Evolutionary conservation across 495 filamentous ascomycete species (phyloP), one percentile per base, ranked within the genome.

Genomic region (Haplographium delicatum): DNA sequence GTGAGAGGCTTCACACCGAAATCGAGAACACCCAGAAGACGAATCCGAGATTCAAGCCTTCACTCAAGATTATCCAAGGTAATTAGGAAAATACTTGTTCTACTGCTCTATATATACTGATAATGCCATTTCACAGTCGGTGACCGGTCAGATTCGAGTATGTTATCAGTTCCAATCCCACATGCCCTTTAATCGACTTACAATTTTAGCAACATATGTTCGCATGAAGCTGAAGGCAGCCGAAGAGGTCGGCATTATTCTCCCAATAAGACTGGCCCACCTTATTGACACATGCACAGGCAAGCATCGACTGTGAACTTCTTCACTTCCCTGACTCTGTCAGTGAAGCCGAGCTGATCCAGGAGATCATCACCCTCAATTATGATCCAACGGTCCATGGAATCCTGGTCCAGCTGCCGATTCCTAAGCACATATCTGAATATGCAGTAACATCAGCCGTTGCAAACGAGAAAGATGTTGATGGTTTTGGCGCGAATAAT

Each of bases 141-240:
- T 49, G 83, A 85, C 64, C 82, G 91, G 41, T 87, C 86, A 44
- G 93, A 98, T 73, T 96, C 91, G 19, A 90, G 91, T 93, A 73
- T 64, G 86, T 69, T 23, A 40, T 47, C 53, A 50, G 22, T 7
- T 34, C 42, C 25, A 42, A 40, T 23, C 16, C 25, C 24, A 31
- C 2, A 10, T 42, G 13, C 18, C 11, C 25, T 31, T 18, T 34
- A 37, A 18, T 43, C n/a, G 27, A 28, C 50, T 58, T 18, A 54
- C 44, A 20, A 11, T 58, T 56, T 40, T 60, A 93, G 87, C 85
- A 64, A 97, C 93, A 31, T 98, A 98, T 87, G 91, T 98, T 66
- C 89, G 89, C 71, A 98, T 98, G 93, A 98, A 98, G 72, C 68
- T 96, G 61, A 97, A 96, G 75, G 93, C 93, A 48, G 93, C 93